These are phyloP conservation scores for Aquanectria penicillioides DNA, from an alignment of 2,329 filamentous ascomycete species.

Conservation along the genomic window DNA sequence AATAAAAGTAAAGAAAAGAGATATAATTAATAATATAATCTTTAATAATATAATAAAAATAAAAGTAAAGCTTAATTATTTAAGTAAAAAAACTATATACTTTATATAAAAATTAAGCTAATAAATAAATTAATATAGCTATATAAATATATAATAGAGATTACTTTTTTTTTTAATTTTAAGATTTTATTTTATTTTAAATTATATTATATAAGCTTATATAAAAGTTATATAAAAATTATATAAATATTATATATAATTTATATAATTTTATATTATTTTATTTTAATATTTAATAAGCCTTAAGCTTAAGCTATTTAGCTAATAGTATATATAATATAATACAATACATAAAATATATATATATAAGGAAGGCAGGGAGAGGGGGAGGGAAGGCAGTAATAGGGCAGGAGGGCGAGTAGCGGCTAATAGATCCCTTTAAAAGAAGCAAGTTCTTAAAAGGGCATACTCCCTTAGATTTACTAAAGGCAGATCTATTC, in stretches of 20 bases:
- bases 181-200: not conserved
- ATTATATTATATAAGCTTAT: not conserved
- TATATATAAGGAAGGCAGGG: not conserved
- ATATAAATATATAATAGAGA: too few relatives aligned
- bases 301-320: too few relatives aligned
- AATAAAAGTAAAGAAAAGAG: too few relatives aligned
- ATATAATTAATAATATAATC: too few relatives aligned
- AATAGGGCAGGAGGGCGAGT: too few relatives aligned
- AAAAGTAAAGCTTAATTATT: not conserved
- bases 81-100: not conserved
- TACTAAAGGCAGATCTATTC: not conserved
- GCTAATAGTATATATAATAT: too few relatives aligned
- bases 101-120: not conserved
- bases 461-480: not conserved
- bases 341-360: not conserved
- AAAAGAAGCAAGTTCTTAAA: too few relatives aligned
- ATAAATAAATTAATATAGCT: not conserved
- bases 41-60: not conserved
- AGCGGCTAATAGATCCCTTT: not conserved
- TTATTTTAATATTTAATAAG: not conserved
- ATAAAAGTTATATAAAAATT: too few relatives aligned
- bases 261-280: not conserved
- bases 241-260: too few relatives aligned
- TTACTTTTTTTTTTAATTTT: not conserved
- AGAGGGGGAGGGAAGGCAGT: too few relatives aligned